These are phyloP conservation scores for Cyclanthera cordifolia DNA, from an alignment of 306 rosid genomes.

Conservation along the genomic window DNA sequence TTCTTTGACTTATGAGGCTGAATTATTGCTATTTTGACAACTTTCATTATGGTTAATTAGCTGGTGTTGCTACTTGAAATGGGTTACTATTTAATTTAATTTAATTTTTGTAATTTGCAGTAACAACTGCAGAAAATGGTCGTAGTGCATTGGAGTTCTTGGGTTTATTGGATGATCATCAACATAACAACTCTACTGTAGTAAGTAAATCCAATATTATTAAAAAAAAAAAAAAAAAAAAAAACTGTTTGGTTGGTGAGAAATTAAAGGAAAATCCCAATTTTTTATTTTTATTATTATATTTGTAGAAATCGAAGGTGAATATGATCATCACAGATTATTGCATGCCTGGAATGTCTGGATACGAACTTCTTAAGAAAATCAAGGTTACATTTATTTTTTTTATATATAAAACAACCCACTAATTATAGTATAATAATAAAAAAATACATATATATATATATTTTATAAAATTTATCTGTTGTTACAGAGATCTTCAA, in stretches of 20 bases:
- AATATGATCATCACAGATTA: conserved; percentile 82
- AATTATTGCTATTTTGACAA: too few relatives aligned
- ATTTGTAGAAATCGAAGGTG: conserved; percentile 55
- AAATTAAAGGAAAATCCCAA: neutral
- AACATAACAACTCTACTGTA: conserved; percentile 11
- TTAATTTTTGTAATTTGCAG: too few relatives aligned
- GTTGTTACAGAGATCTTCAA: conserved; percentile 55
- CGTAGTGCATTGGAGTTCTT: conserved; percentile 66
- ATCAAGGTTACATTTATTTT: conserved; percentile 47
- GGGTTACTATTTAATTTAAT: too few relatives aligned
- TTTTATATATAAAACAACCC: neutral
- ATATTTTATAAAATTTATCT: too few relatives aligned
- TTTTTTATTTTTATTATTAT: neutral
- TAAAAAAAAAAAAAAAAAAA: too few relatives aligned
- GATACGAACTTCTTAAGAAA: conserved; percentile 83
- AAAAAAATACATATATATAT: too few relatives aligned
- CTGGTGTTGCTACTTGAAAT: too few relatives aligned
- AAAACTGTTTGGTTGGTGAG: neutral
- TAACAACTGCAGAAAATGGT: conserved; percentile 92
- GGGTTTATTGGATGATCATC: conserved; percentile 55
- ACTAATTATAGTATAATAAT: neutral
- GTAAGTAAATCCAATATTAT: neutral
- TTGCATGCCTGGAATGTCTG: conserved; percentile 97
- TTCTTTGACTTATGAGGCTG: too few relatives aligned
- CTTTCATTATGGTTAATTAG: too few relatives aligned